phyloP scores from a whole-genome alignment of 306 rosid species.

The Bauhinia variegata region DNA sequence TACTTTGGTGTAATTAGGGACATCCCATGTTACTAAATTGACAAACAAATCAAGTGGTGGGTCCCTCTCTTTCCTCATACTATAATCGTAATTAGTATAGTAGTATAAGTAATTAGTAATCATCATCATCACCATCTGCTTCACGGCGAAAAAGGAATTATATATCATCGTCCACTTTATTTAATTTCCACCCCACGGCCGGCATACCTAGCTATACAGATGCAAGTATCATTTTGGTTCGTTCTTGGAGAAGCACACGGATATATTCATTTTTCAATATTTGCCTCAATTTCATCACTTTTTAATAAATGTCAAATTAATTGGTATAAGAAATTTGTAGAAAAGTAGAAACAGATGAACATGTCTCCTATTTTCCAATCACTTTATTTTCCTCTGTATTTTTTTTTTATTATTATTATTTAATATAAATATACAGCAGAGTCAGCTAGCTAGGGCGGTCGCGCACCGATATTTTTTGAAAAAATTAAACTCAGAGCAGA shows the following conservation, averaged over 20 bases:
- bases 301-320: neutral
- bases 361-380: too few relatives aligned
- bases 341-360: neutral
- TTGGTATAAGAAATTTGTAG: neutral
- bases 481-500: too few relatives aligned
- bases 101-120: slow-evolving; percentile 15
- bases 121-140: neutral
- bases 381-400: too few relatives aligned
- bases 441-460: too few relatives aligned
- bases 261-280: slow-evolving; percentile 15
- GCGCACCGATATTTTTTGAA: too few relatives aligned
- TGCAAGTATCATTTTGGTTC: neutral
- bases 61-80: slow-evolving; percentile 20
- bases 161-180: neutral
- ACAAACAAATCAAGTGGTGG: slow-evolving; percentile 63
- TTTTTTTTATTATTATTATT: too few relatives aligned
- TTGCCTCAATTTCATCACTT: slow-evolving; percentile 14
- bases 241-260: neutral
- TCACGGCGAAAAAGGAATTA: too few relatives aligned
- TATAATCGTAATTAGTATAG: too few relatives aligned
- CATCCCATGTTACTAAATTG: slow-evolving; percentile 70
- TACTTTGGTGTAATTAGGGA: slow-evolving; percentile 54
- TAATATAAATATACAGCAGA: too few relatives aligned
- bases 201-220: slow-evolving; percentile 32
- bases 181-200: slow-evolving; percentile 26